Percentiles rank a stretch among this genome's conserved stretches.
Conservation (phyloP, 1,284 basidiomycete genomes). For the Ustilago tritici region DNA sequence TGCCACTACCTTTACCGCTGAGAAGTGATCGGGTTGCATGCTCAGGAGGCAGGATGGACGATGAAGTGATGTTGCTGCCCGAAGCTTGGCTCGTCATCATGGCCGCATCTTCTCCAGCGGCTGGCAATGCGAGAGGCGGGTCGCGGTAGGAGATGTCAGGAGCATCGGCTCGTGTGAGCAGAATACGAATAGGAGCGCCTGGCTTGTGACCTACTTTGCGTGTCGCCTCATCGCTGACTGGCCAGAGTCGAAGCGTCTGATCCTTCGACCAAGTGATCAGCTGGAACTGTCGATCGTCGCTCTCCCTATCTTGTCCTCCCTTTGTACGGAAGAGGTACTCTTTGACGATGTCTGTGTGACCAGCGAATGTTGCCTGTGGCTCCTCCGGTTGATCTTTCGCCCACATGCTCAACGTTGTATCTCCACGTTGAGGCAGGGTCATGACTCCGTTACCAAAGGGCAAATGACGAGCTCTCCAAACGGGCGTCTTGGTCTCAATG, state of each 20-base stretch:
- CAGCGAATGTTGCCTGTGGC: slow-evolving; percentile 83
- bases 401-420: slow-evolving; percentile 88
- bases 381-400: slow-evolving; percentile 72
- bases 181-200: slow-evolving; percentile 72
- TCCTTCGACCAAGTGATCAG: slow-evolving; percentile 98
- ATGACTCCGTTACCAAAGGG: slow-evolving; percentile 93
- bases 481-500: slow-evolving; percentile 85
- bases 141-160: slow-evolving; percentile 59
- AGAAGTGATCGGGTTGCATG: slow-evolving; percentile 48
- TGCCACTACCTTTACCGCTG: slow-evolving; percentile 53
- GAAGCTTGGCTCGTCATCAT: slow-evolving; percentile 35
- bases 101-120: slow-evolving; percentile 24
- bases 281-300: slow-evolving; percentile 67
- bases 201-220: slow-evolving; percentile 72
- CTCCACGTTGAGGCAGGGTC: slow-evolving; percentile 88
- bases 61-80: slow-evolving; percentile 41
- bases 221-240: slow-evolving; percentile 78
- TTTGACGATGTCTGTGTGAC: slow-evolving; percentile 92
- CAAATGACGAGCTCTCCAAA: slow-evolving; percentile 91
- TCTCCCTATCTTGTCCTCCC: slow-evolving; percentile 71
- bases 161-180: slow-evolving; percentile 71
- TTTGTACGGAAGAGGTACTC: slow-evolving; percentile 94
- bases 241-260: slow-evolving; percentile 91
- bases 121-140: slow-evolving; percentile 33
- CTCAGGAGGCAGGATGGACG: slow-evolving; percentile 52